These are phyloP conservation scores for Aspergillus brasiliensis DNA, from an alignment of 2,329 filamentous ascomycete species.

Conservation along the genomic window DNA sequence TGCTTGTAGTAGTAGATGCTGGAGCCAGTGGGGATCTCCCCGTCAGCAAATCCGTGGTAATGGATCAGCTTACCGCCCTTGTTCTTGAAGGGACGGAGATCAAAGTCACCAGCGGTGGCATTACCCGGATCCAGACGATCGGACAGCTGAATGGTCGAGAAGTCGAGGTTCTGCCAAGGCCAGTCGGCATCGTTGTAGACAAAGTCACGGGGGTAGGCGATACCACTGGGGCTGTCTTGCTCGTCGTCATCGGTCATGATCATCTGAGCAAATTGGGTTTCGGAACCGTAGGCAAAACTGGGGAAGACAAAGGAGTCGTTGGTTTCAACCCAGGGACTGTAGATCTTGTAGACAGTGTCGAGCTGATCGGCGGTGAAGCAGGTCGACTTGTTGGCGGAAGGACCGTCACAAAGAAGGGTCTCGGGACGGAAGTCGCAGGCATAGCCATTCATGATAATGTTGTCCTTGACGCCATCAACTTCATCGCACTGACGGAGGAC, in stretches of 20 bases:
- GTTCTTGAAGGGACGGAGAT: conserved; percentile 13
- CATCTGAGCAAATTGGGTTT: conserved; percentile 3
- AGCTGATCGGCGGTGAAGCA: conserved; percentile 52
- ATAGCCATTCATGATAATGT: conserved; percentile 52
- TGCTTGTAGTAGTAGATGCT: conserved; percentile 8
- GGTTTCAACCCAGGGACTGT: conserved; percentile 4
- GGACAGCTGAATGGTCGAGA: conserved; percentile 38
- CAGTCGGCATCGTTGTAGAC: conserved; percentile 45
- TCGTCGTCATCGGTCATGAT: conserved; percentile 12
- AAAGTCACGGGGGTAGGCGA: conserved; percentile 12
- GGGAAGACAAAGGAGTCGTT: conserved; percentile 36
- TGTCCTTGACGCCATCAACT: conserved; percentile 53
- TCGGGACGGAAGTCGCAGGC: conserved; percentile 44
- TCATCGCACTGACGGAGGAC: conserved; percentile 54
- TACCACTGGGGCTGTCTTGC: not conserved
- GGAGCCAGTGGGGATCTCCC: conserved; percentile 18
- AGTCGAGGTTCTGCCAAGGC: conserved; percentile 42
- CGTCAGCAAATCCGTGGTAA: conserved; percentile 21
- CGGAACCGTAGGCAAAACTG: conserved; percentile 12
- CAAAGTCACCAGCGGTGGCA: conserved; percentile 13
- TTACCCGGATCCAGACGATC: conserved; percentile 12
- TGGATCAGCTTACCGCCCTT: conserved; percentile 17
- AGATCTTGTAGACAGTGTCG: conserved; percentile 29
- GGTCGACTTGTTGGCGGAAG: conserved; percentile 23
- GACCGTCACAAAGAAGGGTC: conserved; percentile 35